Conservation (phyloP, 805 yeast genomes). For the Candida bentonensis region DNA sequence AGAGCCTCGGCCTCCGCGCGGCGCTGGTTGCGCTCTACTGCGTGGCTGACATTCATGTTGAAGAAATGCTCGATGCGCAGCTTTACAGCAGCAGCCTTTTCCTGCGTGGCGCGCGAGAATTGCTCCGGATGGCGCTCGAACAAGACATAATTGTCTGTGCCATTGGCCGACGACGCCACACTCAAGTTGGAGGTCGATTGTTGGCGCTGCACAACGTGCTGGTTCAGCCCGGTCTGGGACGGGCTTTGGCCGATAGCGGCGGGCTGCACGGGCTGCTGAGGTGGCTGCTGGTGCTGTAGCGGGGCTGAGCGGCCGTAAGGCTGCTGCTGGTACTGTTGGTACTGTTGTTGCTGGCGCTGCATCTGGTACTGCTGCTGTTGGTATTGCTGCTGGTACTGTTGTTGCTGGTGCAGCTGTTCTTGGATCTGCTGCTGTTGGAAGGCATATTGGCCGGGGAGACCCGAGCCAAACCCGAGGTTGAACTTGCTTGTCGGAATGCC, state of each 20-base stretch:
- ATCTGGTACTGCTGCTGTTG: constrained; percentile 4
- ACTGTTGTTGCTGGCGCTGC: constrained; percentile 9
- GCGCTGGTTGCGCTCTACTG: constrained; percentile 91
- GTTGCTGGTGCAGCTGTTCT: constrained; percentile 11
- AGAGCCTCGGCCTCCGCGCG: constrained; percentile 71
- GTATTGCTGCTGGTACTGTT: constrained; percentile 10
- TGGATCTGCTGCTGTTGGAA: constrained; percentile 15
- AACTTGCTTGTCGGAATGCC: constrained; percentile 2
- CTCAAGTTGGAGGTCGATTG: background rate
- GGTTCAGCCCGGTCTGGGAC: background rate
- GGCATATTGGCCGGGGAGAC: background rate
- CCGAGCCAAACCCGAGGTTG: constrained; percentile 4
- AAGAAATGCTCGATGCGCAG: constrained; percentile 72
- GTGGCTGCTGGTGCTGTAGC: constrained; percentile 3
- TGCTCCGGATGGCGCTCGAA: constrained; percentile 75
- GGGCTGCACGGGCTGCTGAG: constrained; percentile 2
- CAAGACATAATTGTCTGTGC: constrained; percentile 37
- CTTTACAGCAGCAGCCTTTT: constrained; percentile 72
- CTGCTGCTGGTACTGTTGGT: constrained; percentile 5
- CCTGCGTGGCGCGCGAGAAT: constrained; percentile 62
- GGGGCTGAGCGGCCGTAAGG: constrained; percentile 7
- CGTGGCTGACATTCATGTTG: constrained; percentile 75
- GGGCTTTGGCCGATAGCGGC: constrained; percentile 2
- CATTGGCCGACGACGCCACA: background rate
- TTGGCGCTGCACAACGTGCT: background rate